A percentile compares a stretch with the other conserved stretches of the same genome.
Evolutionary conservation across 1,139 yeast genomes (phyloP).

Genomic region (Magnusiomyces magnusii): DNA sequence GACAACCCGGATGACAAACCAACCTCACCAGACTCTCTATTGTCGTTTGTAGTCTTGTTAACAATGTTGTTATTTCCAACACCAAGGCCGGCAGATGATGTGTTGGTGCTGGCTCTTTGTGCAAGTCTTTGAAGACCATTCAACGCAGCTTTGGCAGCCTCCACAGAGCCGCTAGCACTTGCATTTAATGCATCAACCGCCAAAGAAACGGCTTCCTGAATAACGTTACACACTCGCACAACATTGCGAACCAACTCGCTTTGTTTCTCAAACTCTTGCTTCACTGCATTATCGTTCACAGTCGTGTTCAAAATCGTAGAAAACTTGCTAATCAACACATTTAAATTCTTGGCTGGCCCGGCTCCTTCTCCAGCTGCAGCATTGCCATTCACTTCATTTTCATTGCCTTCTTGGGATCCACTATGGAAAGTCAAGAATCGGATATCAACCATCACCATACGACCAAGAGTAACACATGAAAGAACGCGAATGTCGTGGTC

Average conservation of each 20-base stretch:
- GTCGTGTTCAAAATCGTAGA: constrained; percentile 33
- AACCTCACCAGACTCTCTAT: background rate
- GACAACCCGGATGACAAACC: background rate
- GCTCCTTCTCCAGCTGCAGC: constrained; percentile 11
- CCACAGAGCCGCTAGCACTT: background rate
- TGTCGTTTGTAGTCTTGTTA: background rate
- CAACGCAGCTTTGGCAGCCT: background rate
- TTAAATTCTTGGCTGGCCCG: constrained; percentile 15
- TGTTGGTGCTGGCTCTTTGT: background rate
- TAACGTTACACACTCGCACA: constrained; percentile 21
- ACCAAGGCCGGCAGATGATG: background rate
- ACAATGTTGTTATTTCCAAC: background rate
- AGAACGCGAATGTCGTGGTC: constrained; percentile 42
- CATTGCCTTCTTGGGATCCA: constrained; percentile 8
- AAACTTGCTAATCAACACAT: constrained; percentile 32
- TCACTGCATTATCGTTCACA: constrained; percentile 42
- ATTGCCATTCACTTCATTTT: background rate
- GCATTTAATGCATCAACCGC: constrained; percentile 7
- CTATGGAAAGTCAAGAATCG: constrained; percentile 12
- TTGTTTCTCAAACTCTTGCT: constrained; percentile 44
- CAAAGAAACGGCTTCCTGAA: constrained; percentile 21
- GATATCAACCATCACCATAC: constrained; percentile 30
- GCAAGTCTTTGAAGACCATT: background rate
- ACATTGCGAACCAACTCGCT: constrained; percentile 33
- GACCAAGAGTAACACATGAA: constrained; percentile 36